Conservation (phyloP, 129 eudicot genomes). For the Logfia minima region DNA sequence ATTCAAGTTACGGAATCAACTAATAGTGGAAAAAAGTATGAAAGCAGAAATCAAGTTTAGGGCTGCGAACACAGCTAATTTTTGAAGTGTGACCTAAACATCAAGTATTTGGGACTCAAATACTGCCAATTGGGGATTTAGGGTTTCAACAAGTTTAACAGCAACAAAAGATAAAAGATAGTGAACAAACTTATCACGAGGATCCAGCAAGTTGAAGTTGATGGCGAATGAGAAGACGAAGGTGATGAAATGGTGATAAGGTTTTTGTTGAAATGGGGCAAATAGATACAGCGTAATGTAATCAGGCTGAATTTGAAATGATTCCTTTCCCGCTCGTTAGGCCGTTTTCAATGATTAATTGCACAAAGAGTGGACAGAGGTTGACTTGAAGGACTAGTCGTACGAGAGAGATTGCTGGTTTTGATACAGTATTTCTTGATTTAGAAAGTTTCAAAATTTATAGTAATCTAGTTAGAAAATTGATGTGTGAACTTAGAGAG, state of each 20-base stretch:
- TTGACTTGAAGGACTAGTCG: background rate
- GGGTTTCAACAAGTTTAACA: background rate
- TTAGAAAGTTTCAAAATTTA: too few species aligned
- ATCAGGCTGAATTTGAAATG: too few species aligned
- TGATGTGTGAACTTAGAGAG: too few species aligned
- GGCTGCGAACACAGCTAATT: background rate
- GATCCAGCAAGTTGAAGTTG: background rate
- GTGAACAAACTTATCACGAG: background rate
- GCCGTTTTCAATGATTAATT: too few species aligned
- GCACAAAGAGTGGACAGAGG: too few species aligned
- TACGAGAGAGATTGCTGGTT: background rate
- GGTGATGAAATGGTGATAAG: background rate
- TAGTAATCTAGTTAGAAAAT: too few species aligned
- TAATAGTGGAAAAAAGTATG: background rate
- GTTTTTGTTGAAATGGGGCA: background rate
- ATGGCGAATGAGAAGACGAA: background rate
- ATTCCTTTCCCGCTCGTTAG: too few species aligned
- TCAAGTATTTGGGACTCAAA: background rate
- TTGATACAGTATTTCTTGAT: too few species aligned
- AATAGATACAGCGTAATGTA: background rate
- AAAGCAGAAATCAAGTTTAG: background rate
- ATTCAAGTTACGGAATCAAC: background rate
- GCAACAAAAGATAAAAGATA: background rate
- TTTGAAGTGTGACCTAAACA: background rate
- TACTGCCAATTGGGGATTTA: background rate